Evolutionary conservation across 169 alveolate genomes (phyloP).

Genomic region (Eimeria sp.): DNA sequence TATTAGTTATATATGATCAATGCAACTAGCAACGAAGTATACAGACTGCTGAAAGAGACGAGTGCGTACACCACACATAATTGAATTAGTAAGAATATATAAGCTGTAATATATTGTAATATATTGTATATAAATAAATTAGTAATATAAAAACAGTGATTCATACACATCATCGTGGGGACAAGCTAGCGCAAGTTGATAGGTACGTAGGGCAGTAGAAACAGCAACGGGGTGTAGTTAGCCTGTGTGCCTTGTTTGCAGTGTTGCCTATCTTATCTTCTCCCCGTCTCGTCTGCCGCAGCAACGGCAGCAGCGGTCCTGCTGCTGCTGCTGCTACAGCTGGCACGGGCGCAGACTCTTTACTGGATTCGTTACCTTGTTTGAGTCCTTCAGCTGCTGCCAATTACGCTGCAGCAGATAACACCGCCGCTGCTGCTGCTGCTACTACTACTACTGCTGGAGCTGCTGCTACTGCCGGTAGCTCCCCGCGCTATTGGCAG

Average conservation of each 20-base stretch:
- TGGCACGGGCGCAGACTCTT: not conserved
- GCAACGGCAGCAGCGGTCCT: conserved; percentile 24
- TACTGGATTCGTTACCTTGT: not conserved
- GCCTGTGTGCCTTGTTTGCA: not conserved
- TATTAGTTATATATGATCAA: no score
- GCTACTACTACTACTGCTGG: not conserved
- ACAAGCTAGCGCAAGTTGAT: no score
- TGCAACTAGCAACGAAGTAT: no score
- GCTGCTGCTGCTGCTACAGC: conserved; percentile 6
- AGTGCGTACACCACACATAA: no score
- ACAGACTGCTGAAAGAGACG: no score
- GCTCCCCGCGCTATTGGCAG: not conserved
- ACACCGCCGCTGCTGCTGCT: not conserved
- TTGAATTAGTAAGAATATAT: no score
- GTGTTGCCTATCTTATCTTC: not conserved
- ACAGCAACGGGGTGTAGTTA: not conserved
- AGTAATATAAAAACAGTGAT: no score
- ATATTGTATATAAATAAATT: no score
- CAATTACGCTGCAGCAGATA: not conserved
- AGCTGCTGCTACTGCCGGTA: not conserved
- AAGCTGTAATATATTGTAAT: no score
- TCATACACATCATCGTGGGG: no score
- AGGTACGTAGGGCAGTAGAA: not conserved
- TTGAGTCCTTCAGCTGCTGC: not conserved
- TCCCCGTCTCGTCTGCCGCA: not conserved